Evolutionary conservation across 257 asterid genomes (phyloP), one percentile per base, ranked within the genome.

Genomic region (Knoxia roxburghii): DNA sequence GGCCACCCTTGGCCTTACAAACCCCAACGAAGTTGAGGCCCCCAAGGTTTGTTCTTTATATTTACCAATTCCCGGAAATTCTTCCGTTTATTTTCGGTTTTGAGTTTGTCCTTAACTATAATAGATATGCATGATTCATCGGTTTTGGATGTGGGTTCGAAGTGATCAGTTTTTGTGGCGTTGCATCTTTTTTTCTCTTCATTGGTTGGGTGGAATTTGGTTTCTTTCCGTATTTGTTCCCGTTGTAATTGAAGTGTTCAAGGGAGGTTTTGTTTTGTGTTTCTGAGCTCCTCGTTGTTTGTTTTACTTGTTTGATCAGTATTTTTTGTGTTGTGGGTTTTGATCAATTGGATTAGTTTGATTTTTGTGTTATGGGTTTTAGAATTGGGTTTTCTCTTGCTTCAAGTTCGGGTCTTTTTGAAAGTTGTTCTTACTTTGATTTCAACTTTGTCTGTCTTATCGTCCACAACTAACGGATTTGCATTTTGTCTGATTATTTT

Each of bases 1-100:
- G 61, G 84, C 80, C 72, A 82, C 84, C 56, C 87, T 82, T 67
- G 87, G 87, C 78, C 84, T 82, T 35, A 82, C 87, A 63, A 72
- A 66, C 10, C 56, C 82, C 48, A 75, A 68, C 27, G 76, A 72
- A 63, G 68, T 68, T 50, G 82, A 79, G 10, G 21, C 72, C 2
- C 84, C 77, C 2, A 74, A 79, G 87, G 87, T 77, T 56, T 50
- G 27, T 30, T 59, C 46, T 32, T 58, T 6, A 5, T 6, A 9
- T 39, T 49, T 26, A 21, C 32, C 21, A 6, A 23, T 26, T 32
- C 7, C n/a, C n/a, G n/a, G 1, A 51, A 37, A 14, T 20, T n/a
- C 50, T 55, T 51, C 62, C n/a, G 14, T 40, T 29, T 17, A n/a
- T n/a, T n/a, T n/a, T n/a, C n/a, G 37, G 21, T 39, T 1, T 17